A percentile compares a stretch with the other conserved stretches of the same genome.
phyloP scores from a whole-genome alignment of 495 filamentous ascomycete species.

The Gamarada debralockiae region DNA sequence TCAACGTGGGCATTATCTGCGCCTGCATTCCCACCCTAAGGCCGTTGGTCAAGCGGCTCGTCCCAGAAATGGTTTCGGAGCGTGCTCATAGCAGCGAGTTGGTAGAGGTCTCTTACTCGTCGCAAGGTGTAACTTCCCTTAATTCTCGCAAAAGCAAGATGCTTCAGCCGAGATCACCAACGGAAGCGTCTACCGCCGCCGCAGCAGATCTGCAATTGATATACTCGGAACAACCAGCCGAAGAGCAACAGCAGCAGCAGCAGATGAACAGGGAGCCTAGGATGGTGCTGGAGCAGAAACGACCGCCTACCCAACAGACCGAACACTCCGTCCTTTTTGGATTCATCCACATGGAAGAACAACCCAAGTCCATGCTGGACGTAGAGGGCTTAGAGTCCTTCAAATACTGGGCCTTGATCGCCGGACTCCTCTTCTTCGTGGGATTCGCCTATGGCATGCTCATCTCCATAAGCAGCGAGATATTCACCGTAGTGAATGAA shows the following conservation, averaged over 20 bases:
- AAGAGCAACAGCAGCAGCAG: slow-evolving; percentile 32
- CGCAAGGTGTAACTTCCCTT: neutral
- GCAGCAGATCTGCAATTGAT: too few relatives aligned
- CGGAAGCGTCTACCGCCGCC: too few relatives aligned
- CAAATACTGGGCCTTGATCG: slow-evolving; percentile 54
- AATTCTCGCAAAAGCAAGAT: neutral
- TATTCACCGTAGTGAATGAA: slow-evolving; percentile 32
- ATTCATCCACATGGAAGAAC: slow-evolving; percentile 75
- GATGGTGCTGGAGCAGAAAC: neutral
- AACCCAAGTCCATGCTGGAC: slow-evolving; percentile 68
- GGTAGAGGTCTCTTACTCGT: neutral
- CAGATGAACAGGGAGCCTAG: slow-evolving; percentile 28
- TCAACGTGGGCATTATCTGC: too few relatives aligned
- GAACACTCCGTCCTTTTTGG: slow-evolving; percentile 55
- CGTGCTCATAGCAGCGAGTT: neutral
- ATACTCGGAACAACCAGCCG: neutral
- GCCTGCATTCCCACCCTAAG: slow-evolving; percentile 81
- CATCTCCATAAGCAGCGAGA: slow-evolving; percentile 62
- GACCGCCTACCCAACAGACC: neutral
- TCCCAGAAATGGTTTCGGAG: neutral
- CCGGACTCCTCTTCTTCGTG: slow-evolving; percentile 78
- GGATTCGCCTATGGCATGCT: slow-evolving; percentile 82
- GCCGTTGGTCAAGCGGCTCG: slow-evolving; percentile 51
- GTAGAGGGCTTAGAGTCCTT: slow-evolving; percentile 36
- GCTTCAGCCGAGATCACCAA: too few relatives aligned